Evolutionary conservation across 2,329 filamentous ascomycete genomes (phyloP), one percentile per base, ranked within the genome.

Genomic region (Chaetomiaceae sp.): DNA sequence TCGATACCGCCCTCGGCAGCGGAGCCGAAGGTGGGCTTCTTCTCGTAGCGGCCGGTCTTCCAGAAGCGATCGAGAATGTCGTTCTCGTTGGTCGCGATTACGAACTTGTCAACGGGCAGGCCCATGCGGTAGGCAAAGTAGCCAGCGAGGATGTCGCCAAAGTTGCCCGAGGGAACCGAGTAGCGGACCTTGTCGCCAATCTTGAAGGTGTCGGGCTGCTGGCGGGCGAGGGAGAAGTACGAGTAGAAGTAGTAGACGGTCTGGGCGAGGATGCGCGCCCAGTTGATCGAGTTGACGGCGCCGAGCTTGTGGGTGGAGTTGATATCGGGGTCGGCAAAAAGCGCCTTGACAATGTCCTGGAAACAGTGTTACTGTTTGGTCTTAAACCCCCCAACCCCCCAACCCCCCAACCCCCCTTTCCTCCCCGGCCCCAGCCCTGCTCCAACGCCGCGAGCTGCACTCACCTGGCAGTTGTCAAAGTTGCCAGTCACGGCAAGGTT

Each of bases 201-300:
- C 53, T 82, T 79, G 69, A 87, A 86, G 14, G 73, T 70, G 0
- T 79, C 66, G 4, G 81, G 81, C 46, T 78, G 75, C 66, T 77
- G 56, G 27, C 55, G 80, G 56, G 77, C 78, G 30, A 99, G 83
- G 13, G 85, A 75, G 73, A 96, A 96, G 78, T 97, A 97, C 11
- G 94, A 85, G 71, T 94, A 79, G 76, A 96, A 95, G 78, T 96
- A 99, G 79, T 96, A 97, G 56, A 89, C 90, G 59, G 95, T 96
- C 74, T 99, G 94, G 11, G 94, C 92, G 33, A 99, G 80, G 62
- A 99, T 97, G 62, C 94, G 81, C 2, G 91, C 88, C 81, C 87
- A 96, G 75, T 97, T 97, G 74, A 97, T 97, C 41, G 88, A 94
- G 76, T 97, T 97, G 61, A 97, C 90, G 38, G 94, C 92, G 36